phyloP scores from a whole-genome alignment of 2,329 filamentous ascomycete species.

The Alternaria tenuissima region DNA sequence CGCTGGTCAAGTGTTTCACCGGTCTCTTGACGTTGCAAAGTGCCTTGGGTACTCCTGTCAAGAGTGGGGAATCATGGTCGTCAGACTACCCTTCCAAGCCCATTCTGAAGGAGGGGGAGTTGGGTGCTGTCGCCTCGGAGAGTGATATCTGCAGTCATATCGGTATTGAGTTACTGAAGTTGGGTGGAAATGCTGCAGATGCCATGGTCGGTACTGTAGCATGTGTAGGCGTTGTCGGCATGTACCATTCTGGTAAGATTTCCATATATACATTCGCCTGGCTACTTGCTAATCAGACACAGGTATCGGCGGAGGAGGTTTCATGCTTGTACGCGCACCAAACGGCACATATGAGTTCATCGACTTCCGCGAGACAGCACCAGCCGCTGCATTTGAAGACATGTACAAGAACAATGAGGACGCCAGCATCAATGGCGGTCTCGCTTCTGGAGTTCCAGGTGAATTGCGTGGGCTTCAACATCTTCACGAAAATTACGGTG shows the following conservation, averaged over 20 bases:
- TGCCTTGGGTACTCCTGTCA: slow-evolving; percentile 37
- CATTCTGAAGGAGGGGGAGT: slow-evolving; percentile 30
- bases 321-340: slow-evolving; percentile 78
- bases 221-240: slow-evolving; percentile 59
- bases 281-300: slow-evolving; percentile 9
- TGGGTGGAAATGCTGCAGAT: slow-evolving; percentile 62
- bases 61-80: slow-evolving; percentile 14
- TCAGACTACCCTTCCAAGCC: slow-evolving; percentile 19
- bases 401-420: slow-evolving; percentile 81
- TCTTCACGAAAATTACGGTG: slow-evolving; percentile 76
- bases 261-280: background rate
- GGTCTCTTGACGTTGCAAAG: slow-evolving; percentile 40
- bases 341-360: slow-evolving; percentile 84
- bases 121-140: slow-evolving; percentile 59
- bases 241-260: slow-evolving; percentile 55
- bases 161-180: slow-evolving; percentile 56
- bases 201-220: slow-evolving; percentile 57
- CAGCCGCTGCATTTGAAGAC: slow-evolving; percentile 78
- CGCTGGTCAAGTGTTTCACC: slow-evolving; percentile 30
- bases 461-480: slow-evolving; percentile 82
- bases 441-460: slow-evolving; percentile 73
- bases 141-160: slow-evolving; percentile 56
- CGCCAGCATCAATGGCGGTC: slow-evolving; percentile 74
- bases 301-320: slow-evolving; percentile 90
- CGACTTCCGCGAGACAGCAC: slow-evolving; percentile 90